A percentile compares a stretch with the other conserved stretches of the same genome.
Conservation (phyloP, 257 asterid species). For the Forsythia suspensa region DNA sequence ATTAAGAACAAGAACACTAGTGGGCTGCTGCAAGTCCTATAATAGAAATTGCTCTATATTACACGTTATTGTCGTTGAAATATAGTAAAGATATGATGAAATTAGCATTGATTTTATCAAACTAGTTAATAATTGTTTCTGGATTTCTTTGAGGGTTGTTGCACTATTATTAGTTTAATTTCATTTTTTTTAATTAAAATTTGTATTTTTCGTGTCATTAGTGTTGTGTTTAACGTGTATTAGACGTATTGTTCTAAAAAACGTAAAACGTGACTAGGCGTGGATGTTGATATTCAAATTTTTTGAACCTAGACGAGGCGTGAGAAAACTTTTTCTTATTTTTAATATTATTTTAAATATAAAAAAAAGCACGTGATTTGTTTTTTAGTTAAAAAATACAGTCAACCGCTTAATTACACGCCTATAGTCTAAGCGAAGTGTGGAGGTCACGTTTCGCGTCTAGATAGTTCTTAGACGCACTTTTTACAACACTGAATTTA, state of each 20-base stretch:
- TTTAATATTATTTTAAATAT: too few species aligned
- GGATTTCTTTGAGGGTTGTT: conserved; percentile 26
- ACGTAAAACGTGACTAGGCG: too few species aligned
- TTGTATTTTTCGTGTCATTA: not conserved
- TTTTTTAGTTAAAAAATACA: too few species aligned
- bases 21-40: not conserved
- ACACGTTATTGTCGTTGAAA: conserved; percentile 30
- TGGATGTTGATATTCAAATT: too few species aligned
- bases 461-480: too few species aligned
- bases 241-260: not conserved
- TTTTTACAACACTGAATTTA: not conserved
- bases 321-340: too few species aligned
- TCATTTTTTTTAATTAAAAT: not conserved
- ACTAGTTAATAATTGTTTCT: conserved; percentile 14
- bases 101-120: conserved; percentile 34
- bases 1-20: not conserved
- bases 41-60: not conserved
- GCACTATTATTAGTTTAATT: conserved; percentile 10
- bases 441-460: too few species aligned
- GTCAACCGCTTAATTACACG: too few species aligned
- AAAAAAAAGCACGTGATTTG: too few species aligned
- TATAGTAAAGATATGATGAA: conserved; percentile 42
- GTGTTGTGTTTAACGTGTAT: conserved; percentile 16
- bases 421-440: too few species aligned
- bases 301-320: too few species aligned